phyloP scores from a whole-genome alignment of 306 rosid genomes.

The Cyamopsis tetragonoloba region DNA sequence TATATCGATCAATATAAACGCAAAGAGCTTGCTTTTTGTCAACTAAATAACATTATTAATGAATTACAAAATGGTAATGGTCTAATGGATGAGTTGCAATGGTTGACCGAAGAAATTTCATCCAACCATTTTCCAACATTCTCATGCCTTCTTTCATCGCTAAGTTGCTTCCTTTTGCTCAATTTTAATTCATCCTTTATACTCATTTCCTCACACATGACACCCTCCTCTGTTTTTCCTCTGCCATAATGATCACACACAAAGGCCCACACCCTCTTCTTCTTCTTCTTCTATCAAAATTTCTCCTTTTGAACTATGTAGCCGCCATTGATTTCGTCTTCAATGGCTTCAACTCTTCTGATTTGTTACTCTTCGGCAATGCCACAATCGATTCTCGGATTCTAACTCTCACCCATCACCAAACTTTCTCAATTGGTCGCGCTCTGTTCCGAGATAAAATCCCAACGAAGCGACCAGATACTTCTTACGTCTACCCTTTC shows the following conservation, averaged over 20 bases:
- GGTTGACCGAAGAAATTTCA: background rate
- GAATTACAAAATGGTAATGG: no score
- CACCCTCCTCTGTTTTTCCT: background rate
- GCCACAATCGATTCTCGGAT: constrained; percentile 52
- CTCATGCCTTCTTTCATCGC: background rate
- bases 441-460: constrained; percentile 51
- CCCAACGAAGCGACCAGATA: constrained; percentile 44
- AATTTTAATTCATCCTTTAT: background rate
- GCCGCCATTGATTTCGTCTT: constrained; percentile 57
- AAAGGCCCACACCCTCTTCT: constrained; percentile 8
- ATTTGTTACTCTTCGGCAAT: constrained; percentile 53
- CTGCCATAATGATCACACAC: constrained; percentile 29
- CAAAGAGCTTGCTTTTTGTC: no score
- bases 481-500: constrained; percentile 51
- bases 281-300: constrained; percentile 8
- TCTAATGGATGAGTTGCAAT: background rate
- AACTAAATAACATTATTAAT: background rate
- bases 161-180: background rate
- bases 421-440: constrained; percentile 64
- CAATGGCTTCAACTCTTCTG: constrained; percentile 70
- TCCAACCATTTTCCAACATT: background rate
- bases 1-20: no score
- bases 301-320: constrained; percentile 19
- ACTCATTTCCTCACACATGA: background rate
- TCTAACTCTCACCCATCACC: constrained; percentile 58